Evolutionary conservation across 768 basidiomycete genomes (phyloP), one percentile per base, ranked within the genome.

Genomic region (Chalciporus pseudorubinellus): DNA sequence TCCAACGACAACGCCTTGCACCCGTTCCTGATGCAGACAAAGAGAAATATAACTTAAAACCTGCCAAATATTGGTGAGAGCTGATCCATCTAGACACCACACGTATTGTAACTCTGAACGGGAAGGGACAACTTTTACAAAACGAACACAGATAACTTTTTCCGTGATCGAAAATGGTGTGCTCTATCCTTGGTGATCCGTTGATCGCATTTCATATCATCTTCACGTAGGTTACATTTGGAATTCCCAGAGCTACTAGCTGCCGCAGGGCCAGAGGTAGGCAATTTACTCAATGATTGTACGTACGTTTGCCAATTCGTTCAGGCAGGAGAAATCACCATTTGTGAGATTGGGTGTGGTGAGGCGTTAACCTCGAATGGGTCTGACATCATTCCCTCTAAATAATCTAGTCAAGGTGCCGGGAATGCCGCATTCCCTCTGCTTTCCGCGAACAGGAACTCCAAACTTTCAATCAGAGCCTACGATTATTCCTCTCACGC

Each of bases 391-490:
- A 0, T 41, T 42, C 40, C 6, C 18, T 43, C 46, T 60, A 9
- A 57, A 44, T 1, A n/a, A 36, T 24, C 6, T 12, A 56, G 51
- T 48, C 52, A 56, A 91, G 94, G 95, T 38, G 92, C 92, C 18
- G 97, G 97, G n/a, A 97, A 95, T 65, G 87, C 93, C 6, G 81
- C 93, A 1, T 97, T 94, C 62, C 97, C 97, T 0, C 74, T 99
- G 2, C 75, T 97, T 19, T 73, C 82, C n/a, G 70, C 80, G 28
- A 98, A 98, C 63, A 70, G 81, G 59, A 99, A 99, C 66, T 85
- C 91, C 0, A 66, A 80, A 0, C 79, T 98, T 7, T 66, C 67
- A 8, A 71, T 98, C 14, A 78, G 80, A 33, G 95, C 95, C 0
- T 95, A 89, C 60, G 97, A 99, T 70, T 99, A 94, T 66, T 90